These are phyloP conservation scores for Colletotrichum tanaceti DNA, from an alignment of 2,329 filamentous ascomycete species.

Conservation along the genomic window DNA sequence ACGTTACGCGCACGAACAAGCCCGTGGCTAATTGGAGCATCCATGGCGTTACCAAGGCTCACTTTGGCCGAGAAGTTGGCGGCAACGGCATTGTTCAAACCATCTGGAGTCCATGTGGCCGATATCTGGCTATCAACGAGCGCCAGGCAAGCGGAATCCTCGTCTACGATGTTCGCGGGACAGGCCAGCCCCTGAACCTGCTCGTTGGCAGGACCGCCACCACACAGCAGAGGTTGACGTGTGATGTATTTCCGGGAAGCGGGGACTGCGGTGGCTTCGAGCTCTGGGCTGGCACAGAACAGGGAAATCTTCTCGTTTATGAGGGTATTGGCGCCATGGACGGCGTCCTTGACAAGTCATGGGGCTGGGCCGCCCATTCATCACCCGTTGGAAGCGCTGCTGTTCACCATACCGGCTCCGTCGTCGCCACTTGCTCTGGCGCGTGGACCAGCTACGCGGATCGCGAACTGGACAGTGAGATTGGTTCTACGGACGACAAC, in stretches of 20 bases:
- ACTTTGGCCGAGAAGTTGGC: slow-evolving; percentile 55
- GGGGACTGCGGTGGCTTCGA: slow-evolving; percentile 61
- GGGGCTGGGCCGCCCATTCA: slow-evolving; percentile 62
- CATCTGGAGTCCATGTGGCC: slow-evolving; percentile 71
- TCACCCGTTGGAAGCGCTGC: slow-evolving; percentile 62
- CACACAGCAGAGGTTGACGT: slow-evolving; percentile 67
- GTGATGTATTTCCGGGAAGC: slow-evolving; percentile 63
- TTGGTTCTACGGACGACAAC: slow-evolving; percentile 27
- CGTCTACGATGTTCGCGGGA: slow-evolving; percentile 72
- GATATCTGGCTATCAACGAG: slow-evolving; percentile 73
- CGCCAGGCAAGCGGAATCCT: slow-evolving; percentile 65
- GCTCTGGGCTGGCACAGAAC: slow-evolving; percentile 69
- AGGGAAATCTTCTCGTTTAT: slow-evolving; percentile 69
- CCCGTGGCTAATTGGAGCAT: slow-evolving; percentile 71
- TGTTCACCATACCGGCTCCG: slow-evolving; percentile 66
- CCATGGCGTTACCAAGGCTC: slow-evolving; percentile 61
- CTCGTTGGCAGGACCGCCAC: slow-evolving; percentile 61
- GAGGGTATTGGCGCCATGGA: slow-evolving; percentile 63
- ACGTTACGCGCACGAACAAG: slow-evolving; percentile 64
- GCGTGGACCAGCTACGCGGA: slow-evolving; percentile 58
- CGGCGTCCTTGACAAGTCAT: slow-evolving; percentile 58
- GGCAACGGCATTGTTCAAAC: slow-evolving; percentile 73
- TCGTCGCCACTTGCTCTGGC: slow-evolving; percentile 67
- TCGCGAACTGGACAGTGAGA: slow-evolving; percentile 19
- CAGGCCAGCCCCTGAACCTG: slow-evolving; percentile 66